Base-by-base conservation (phyloP, 768 basidiomycete species). In the Kondoa subrosea region DNA sequence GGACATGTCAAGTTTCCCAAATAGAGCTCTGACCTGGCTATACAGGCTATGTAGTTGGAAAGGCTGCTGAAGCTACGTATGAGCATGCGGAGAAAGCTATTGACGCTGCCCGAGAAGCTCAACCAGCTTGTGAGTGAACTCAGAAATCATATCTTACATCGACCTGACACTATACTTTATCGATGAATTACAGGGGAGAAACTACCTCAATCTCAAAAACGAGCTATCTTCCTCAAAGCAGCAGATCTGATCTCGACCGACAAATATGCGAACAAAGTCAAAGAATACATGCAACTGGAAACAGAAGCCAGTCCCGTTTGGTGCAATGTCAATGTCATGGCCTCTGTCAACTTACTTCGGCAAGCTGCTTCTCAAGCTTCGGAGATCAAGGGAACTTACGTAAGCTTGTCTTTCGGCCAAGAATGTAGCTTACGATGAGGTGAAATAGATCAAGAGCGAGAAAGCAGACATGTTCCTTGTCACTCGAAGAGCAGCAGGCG, bases 181-280 rank as follows among this genome's bases (percentile, higher is more conserved):
- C n/a, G n/a, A n/a, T n/a, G n/a, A n/a, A n/a, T n/a, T n/a, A n/a
- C n/a, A n/a, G n/a, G 65, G 66, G 66, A 67, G 66, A 33, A 34
- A 31, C n/a, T 40, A 27, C 57, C 66, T 33, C 66, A 57, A 3
- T 58, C 56, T 58, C 56, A 57, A 16, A 73, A 73, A 62, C 79
- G 82, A 34, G 78, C 79, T 34, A 78, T 83, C 15, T 77, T 83
- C 62, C 75, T 81, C 59, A 80, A 78, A 68, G 83, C 81, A 3
- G 80, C 82, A 0, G 80, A 82, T 17, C 72, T 83, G 1, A 66
- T 81, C n/a, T 73, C 69, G 58, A 76, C 79, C 1, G 81, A 82
- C 1, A 78, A 76, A 67, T 83, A 80, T 72, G 75, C 76, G 63
- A 70, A 72, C 4, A 77, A 76, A 57, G 72, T 82, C 34, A 67